Evolutionary conservation across 2,329 filamentous ascomycete genomes (phyloP).

Genomic region (Achaetomium macrosporum): DNA sequence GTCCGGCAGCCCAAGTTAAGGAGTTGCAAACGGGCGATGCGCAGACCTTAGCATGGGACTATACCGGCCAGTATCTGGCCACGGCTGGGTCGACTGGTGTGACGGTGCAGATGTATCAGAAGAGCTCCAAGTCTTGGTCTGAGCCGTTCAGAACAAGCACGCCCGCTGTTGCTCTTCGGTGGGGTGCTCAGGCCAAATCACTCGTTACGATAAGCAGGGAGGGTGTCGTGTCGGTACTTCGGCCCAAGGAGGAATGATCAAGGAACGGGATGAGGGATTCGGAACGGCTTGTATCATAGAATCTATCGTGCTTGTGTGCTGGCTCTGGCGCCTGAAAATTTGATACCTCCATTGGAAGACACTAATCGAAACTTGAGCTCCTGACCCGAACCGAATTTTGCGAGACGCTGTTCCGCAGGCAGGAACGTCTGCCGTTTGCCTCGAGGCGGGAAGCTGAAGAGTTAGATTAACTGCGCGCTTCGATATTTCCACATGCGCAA

Average conservation of each 20-base stretch:
- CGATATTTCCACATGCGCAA: too few relatives aligned
- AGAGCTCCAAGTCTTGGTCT: conserved; percentile 81
- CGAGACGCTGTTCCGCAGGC: background rate
- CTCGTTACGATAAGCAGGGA: conserved; percentile 69
- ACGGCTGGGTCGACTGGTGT: conserved; percentile 74
- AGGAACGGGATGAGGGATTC: background rate
- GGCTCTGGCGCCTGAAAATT: conserved; percentile 8
- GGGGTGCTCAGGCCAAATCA: conserved; percentile 69
- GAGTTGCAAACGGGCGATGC: conserved; percentile 76
- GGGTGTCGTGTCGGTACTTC: conserved; percentile 68
- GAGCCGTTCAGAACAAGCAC: conserved; percentile 72
- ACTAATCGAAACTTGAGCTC: too few relatives aligned
- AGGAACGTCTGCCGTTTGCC: background rate
- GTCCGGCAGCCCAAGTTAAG: conserved; percentile 74
- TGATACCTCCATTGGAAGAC: conserved; percentile 8
- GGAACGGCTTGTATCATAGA: background rate
- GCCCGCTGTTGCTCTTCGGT: conserved; percentile 65
- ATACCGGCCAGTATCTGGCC: conserved; percentile 87
- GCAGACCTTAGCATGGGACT: conserved; percentile 85
- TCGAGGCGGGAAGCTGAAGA: too few relatives aligned
- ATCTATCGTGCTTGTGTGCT: background rate
- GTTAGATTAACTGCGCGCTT: too few relatives aligned
- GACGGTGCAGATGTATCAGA: conserved; percentile 84
- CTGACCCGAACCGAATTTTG: background rate
- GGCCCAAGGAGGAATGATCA: conserved; percentile 38